phyloP scores from a whole-genome alignment of 345 rosid genomes.

The Salix exigua region DNA sequence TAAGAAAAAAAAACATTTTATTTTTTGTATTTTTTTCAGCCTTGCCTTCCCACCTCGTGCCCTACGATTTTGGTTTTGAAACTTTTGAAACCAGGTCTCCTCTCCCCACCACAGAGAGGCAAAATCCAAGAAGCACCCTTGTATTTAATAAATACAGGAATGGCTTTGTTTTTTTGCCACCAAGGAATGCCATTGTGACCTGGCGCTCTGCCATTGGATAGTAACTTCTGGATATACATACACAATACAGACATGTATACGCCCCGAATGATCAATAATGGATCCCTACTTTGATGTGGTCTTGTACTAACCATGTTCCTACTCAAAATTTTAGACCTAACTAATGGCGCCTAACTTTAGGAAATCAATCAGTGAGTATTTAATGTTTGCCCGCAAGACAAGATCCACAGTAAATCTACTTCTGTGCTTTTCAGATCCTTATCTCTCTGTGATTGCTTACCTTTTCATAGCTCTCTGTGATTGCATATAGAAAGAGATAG shows the following conservation, averaged over 20 bases:
- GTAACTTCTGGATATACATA: too few species aligned
- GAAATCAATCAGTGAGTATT: background rate
- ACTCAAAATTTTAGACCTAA: too few species aligned
- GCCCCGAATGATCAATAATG: too few species aligned
- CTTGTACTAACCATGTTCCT: too few species aligned
- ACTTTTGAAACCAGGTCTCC: background rate
- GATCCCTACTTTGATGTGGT: too few species aligned
- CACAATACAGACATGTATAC: too few species aligned
- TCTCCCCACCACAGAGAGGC: background rate
- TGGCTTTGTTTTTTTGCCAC: background rate
- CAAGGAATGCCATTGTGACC: background rate
- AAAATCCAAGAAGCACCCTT: constrained; percentile 18
- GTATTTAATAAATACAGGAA: background rate
- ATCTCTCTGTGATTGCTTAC: background rate
- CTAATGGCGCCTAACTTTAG: too few species aligned
- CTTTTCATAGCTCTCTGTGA: background rate
- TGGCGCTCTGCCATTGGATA: background rate
- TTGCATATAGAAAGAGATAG: background rate
- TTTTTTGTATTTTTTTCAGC: background rate
- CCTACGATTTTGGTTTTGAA: background rate
- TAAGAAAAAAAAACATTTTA: too few species aligned
- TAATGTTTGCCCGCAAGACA: background rate
- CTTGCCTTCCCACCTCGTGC: constrained; percentile 9
- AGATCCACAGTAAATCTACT: background rate
- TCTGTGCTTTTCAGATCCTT: background rate